Evolutionary conservation across 2,329 filamentous ascomycete genomes (phyloP), one percentile per base, ranked within the genome.

Genomic region (Akanthomyces uredinophilus): DNA sequence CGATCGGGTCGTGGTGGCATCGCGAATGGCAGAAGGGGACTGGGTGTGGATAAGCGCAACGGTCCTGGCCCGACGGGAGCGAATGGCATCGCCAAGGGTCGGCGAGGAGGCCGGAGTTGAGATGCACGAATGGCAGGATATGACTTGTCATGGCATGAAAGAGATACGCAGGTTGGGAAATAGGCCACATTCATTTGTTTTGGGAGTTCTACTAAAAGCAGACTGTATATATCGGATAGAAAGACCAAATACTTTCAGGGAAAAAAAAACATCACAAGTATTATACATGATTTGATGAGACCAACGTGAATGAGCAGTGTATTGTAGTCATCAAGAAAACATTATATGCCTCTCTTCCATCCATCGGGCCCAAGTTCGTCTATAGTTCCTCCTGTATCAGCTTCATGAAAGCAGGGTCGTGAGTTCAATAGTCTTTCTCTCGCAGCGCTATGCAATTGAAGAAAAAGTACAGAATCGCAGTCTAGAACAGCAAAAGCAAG

Each of bases 31-130:
- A 73, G 81, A 61, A 77, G 78, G 60, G 81, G 82, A 0, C 71
- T 85, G 50, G 83, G 82, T 16, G 77, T 78, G 58, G 79, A 81
- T 46, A 82, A 81, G 73, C 75, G 74, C 66, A 74, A 77, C 53
- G 79, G 78, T 4, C 66, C 74, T 53, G 79, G 78, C 5, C 67
- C 74, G 43, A 46, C 59, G 43, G 39, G 41, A 1, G 71, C 73
- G 1, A 71, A 70, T 54, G 67, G 77, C 57, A 73, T 81, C n/a
- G 76, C 73, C 58, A 81, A 81, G 70, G 71, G 73, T 18, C 70
- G 67, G 65, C 64, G 64, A 47, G 70, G 71, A 66, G 72, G 73
- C 60, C 68, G 49, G 14, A 43, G 13, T 43, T 60, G 59, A 41
- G 37, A 18, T 22, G 29, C 22, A 11, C 16, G n/a, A n/a, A 41